Evolutionary conservation across 495 filamentous ascomycete species (phyloP).

Genomic region (Pyrenula massariospora): DNA sequence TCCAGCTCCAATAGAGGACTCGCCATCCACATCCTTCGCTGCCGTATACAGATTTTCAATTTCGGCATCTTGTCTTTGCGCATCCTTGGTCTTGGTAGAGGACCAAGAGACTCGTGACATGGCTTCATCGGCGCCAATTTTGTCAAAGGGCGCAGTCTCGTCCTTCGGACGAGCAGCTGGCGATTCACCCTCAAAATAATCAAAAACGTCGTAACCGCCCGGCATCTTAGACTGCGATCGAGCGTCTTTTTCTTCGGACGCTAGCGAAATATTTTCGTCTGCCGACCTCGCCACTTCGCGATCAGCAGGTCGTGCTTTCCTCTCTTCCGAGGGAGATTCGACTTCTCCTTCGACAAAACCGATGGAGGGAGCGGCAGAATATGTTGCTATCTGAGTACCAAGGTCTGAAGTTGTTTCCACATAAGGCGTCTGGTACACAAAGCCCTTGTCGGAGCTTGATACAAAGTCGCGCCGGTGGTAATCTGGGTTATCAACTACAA

Average conservation of each 20-base stretch:
- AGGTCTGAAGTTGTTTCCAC: conserved; percentile 29
- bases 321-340: not conserved
- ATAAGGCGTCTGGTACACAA: conserved; percentile 29
- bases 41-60: not conserved
- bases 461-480: conserved; percentile 55
- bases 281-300: conserved; percentile 12
- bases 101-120: conserved; percentile 2
- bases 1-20: not conserved
- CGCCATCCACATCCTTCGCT: not conserved
- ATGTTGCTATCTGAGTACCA: conserved; percentile 9
- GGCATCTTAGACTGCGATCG: conserved; percentile 17
- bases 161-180: conserved; percentile 6
- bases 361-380: not conserved
- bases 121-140: conserved; percentile 2
- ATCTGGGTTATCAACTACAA: conserved; percentile 52
- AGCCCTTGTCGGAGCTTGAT: conserved; percentile 41
- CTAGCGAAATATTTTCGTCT: conserved; percentile 1
- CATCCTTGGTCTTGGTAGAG: not conserved
- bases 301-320: not conserved
- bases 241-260: not conserved
- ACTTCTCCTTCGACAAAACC: conserved; percentile 21
- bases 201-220: conserved; percentile 19
- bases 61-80: not conserved
- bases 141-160: conserved; percentile 7
- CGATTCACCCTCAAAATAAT: not conserved